Base-by-base conservation (phyloP, 768 basidiomycete genomes). In the Leccinum fibrillosum region DNA sequence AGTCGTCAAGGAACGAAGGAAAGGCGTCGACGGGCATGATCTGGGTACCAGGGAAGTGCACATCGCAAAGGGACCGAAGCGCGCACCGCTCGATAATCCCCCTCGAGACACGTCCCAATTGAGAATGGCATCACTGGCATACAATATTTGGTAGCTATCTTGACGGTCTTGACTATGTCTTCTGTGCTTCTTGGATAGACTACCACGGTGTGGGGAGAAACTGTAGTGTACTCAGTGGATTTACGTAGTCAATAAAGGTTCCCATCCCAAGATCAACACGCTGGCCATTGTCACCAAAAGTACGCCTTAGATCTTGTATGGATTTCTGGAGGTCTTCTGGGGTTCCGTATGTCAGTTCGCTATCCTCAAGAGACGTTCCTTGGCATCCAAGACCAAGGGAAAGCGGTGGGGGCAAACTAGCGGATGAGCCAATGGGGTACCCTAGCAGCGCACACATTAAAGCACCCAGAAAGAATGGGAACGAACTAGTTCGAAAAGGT, bases 61-160 rank as follows among this genome's bases (percentile, higher is more conserved):
- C 26, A 26, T 26, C 26, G 1, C 26, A 26, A 26, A 26, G 26
- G 1, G 54, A 35, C 11, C 23, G 59, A 32, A 25, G 72, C 82
- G 72, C 83, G 57, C 62, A 90, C 89, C 30, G 82, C 84, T 37
- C 80, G 75, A 62, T 81, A 85, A 60, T 92, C 88, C 0, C 92
- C 92, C 68, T 94, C 93, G 21, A 95, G 70, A 65, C 83, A 85
- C 0, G 93, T 95, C 2, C 87, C 93, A 10, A 90, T 92, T 0
- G 86, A 85, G 70, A 88, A 93, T 2, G 92, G 82, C 1, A 82
- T 83, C 21, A 95, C 72, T 0, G 93, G 94, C 75, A 94, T 87
- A 21, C 77, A 77, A 73, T 86, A 88, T 69, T 86, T 86, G 42
- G 78, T 80, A 2, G 93, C 89, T 49, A 89, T 79, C 57, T 87